Percentiles rank a stretch among this genome's conserved stretches.
Conservation (phyloP, 1,139 yeast species). For the Candida gigantensis region DNA sequence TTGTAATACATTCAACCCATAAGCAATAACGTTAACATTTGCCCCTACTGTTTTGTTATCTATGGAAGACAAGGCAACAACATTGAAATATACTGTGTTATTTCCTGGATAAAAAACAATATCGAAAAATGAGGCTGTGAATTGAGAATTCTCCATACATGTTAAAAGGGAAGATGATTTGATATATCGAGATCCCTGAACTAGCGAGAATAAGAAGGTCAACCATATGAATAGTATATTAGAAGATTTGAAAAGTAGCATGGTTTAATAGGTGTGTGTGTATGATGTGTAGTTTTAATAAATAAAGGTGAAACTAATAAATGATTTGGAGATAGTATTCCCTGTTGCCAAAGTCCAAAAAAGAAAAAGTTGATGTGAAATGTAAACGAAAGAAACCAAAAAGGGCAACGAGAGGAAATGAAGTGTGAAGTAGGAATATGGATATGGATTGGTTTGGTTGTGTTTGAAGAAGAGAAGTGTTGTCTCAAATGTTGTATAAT, state of each 20-base stretch:
- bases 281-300: neutral
- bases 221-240: slow-evolving; percentile 4
- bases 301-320: neutral
- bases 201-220: slow-evolving; percentile 12
- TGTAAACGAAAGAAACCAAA: no score
- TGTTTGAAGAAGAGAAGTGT: no score
- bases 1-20: slow-evolving; percentile 73
- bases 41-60: slow-evolving; percentile 69
- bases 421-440: no score
- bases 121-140: slow-evolving; percentile 84
- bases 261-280: neutral
- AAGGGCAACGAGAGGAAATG: no score
- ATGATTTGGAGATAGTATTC: neutral
- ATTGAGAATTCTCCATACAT: slow-evolving; percentile 88
- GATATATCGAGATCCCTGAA: slow-evolving; percentile 32
- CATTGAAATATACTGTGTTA: slow-evolving; percentile 60
- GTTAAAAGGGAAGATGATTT: slow-evolving; percentile 78
- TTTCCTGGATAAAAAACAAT: slow-evolving; percentile 71
- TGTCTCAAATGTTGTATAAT: no score
- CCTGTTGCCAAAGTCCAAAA: no score
- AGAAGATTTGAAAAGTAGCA: slow-evolving; percentile 4
- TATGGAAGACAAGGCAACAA: slow-evolving; percentile 80
- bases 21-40: slow-evolving; percentile 66
- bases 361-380: no score
- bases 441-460: no score